Percentiles rank a stretch among this genome's conserved stretches.
phyloP scores from a whole-genome alignment of 2,329 filamentous ascomycete species.

The Penicillium sclerotiorum region DNA sequence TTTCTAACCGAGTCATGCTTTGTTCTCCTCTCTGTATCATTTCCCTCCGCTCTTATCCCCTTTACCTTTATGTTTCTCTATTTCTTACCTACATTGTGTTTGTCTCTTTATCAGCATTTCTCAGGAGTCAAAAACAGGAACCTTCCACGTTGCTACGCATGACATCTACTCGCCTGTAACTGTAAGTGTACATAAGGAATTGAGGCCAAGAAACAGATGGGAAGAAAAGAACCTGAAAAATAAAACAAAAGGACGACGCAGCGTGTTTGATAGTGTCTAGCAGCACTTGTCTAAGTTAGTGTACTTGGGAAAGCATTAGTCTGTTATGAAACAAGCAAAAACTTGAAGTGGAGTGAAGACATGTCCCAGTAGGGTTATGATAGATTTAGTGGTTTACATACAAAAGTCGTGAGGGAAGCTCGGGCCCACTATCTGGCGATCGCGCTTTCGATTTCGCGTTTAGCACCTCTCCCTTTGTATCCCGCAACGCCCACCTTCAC shows the following conservation, averaged over 20 bases:
- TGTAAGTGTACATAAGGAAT: constrained; percentile 22
- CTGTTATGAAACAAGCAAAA: no score
- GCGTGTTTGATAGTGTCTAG: constrained; percentile 20
- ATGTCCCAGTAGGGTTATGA: no score
- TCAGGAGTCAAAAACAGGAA: constrained; percentile 7
- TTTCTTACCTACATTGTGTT: constrained; percentile 2
- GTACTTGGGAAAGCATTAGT: background rate
- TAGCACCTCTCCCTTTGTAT: constrained; percentile 17
- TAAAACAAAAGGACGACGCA: no score
- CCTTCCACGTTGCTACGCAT: background rate
- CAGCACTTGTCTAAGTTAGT: background rate
- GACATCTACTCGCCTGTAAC: background rate
- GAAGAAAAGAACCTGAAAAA: background rate
- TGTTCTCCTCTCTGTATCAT: background rate
- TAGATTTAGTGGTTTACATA: no score
- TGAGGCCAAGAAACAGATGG: constrained; percentile 5
- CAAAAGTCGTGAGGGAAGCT: no score
- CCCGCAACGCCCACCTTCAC: constrained; percentile 10
- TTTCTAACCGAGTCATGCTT: background rate
- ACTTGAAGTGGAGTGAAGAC: no score
- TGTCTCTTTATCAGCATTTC: constrained; percentile 13
- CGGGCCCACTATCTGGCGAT: constrained; percentile 41
- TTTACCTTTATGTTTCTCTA: constrained; percentile 6
- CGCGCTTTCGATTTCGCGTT: constrained; percentile 37
- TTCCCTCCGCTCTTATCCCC: constrained; percentile 3